Evolutionary conservation across 2,329 filamentous ascomycete genomes (phyloP).

Genomic region (Sclerotinia subarctica): DNA sequence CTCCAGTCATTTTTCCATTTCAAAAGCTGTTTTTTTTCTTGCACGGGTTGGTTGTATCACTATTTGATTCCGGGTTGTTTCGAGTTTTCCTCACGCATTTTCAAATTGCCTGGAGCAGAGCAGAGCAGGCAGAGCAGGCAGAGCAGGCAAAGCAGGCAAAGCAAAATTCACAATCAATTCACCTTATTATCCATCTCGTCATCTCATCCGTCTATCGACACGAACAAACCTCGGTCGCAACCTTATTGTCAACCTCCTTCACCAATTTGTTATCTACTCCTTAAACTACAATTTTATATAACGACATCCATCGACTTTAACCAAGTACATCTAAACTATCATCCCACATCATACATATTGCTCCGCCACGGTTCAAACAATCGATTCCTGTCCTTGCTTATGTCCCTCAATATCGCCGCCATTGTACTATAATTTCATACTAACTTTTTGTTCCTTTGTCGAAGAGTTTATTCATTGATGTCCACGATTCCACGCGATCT

Average conservation of each 20-base stretch:
- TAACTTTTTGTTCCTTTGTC: conserved; percentile 6
- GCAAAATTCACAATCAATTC: not conserved
- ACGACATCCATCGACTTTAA: not conserved
- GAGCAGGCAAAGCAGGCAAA: not conserved
- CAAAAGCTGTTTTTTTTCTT: not conserved
- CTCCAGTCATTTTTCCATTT: not conserved
- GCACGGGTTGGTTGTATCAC: conserved; percentile 5
- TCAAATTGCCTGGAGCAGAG: conserved; percentile 12
- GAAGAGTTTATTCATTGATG: conserved; percentile 12
- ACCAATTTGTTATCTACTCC: not conserved
- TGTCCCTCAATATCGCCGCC: not conserved
- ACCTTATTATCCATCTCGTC: not conserved
- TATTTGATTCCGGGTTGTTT: conserved; percentile 5
- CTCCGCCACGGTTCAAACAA: conserved; percentile 6
- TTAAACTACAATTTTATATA: conserved; percentile 1
- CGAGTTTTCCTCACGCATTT: conserved; percentile 5
- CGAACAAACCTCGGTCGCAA: conserved; percentile 7
- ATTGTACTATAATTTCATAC: conserved; percentile 2
- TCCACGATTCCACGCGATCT: conserved; percentile 15
- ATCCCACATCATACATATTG: conserved; percentile 20
- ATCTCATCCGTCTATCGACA: not conserved
- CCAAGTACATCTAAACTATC: not conserved
- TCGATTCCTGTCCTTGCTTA: conserved; percentile 6
- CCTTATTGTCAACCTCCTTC: not conserved
- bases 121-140: not conserved